Evolutionary conservation across 441 rosid species (phyloP), one percentile per base, ranked within the genome.

Genomic region (Melastoma candidum): DNA sequence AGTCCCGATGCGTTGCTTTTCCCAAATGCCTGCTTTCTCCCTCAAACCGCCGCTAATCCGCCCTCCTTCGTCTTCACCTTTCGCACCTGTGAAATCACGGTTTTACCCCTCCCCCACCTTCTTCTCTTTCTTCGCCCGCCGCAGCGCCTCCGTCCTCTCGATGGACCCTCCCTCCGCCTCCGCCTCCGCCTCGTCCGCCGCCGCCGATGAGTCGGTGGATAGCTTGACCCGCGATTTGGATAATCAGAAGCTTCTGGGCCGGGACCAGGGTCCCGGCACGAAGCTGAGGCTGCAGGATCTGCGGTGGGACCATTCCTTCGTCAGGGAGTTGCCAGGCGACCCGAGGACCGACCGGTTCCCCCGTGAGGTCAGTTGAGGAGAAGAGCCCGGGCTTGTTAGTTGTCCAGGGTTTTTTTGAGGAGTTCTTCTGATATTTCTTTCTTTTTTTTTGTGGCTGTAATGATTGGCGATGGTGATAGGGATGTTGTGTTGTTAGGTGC

Each of bases 241-340:
- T 74, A 80, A 73, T 60, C 97, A 80, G 67, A 77, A 70, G 64
- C 64, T 88, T 10, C 58, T 46, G 12, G 58, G 22, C 22, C 1
- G 22, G 22, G 22, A 17, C 22, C 22, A 17, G 22, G 22, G 22
- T 24, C 47, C 59, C 5, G 53, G 26, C 9, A 25, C 11, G 57
- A 51, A 29, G 13, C 46, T 68, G 64, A 72, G 46, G 50, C 83
- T 93, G 22, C 87, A 93, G 59, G 96, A 84, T 69, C 88, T 89
- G 54, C 77, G 77, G 47, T 93, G 97, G 99, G 93, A 93, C 64
- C 73, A 89, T 63, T 93, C 99, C 3, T 89, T 93, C 64, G 87
- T 89, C 55, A 65, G 77, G 57, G 96, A 73, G 51, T 55, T 93
- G 74, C 99, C 99, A 25, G 93, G 89, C 48, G 99, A 93, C 68